Evolutionary conservation across 1,139 yeast species (phyloP), one percentile per base, ranked within the genome.

Genomic region (Citeromyces hawaiiensis): DNA sequence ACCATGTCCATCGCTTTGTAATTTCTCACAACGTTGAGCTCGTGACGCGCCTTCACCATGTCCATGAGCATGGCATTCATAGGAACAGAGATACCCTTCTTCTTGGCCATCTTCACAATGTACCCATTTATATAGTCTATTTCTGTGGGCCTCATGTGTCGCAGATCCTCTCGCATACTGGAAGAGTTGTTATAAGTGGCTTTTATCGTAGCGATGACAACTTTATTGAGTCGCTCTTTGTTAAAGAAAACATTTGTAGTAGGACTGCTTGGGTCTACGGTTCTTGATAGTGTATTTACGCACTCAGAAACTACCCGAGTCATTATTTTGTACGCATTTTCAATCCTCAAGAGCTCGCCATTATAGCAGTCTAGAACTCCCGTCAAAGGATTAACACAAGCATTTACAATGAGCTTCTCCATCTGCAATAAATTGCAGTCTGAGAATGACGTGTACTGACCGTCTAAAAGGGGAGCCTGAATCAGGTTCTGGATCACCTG

Each of bases 121-220:
- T 72, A 78, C 2, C 94, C 95, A 52, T 86, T 88, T 42, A 85
- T 73, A 54, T 68, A 78, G 44, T 77, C 77, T 33, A 85, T 69
- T 52, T 86, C 96, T 0, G 93, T 80, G 16, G 60, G 64, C 45
- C 71, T 66, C 42, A 73, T 62, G 44, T 65, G 60, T 38, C 70
- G 56, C 2, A 81, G 65, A 50, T 86, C 95, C 47, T 80, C 83
- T 49, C 91, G 68, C 95, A 85, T 86, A 1, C 94, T 77, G 17
- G 88, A 74, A 43, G 78, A 71, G 59, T 83, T 86, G 35, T 62
- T 53, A 0, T 67, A 64, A 2, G 86, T 76, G n/a, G 49, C 42
- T 39, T 66, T 46, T 39, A 63, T 56, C 10, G 68, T 60, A 1
- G 53, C 54, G 17, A 60, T 41, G 9, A 66, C 72, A 11, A 52